Evolutionary conservation across 192 early-diverging fungal species (phyloP), one percentile per base, ranked within the genome.

Genomic region (Coemansia sp.): DNA sequence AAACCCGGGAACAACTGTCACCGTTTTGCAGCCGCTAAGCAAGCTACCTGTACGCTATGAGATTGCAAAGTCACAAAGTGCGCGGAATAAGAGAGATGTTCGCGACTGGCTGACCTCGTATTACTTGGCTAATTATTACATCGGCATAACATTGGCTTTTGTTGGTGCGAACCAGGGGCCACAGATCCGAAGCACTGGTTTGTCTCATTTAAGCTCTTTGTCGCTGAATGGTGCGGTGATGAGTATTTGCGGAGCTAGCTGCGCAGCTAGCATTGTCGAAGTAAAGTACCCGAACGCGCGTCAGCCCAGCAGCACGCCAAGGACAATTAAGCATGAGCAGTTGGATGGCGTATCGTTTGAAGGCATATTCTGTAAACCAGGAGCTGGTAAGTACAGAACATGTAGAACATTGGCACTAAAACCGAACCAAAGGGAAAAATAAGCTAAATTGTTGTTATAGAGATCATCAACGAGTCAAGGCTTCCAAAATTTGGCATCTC

Each of bases 1-100:
- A 57, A 72, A 68, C 30, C 37, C 44, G 4, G 73, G 78, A 32
- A 80, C 78, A 2, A 59, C 66, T n/a, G 63, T 75, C 0, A 69
- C 69, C 4, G 78, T 75, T 43, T 13, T 66, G 11, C 78, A 72
- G 46, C 78, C 78, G 11, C 64, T 80, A 19, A 39, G 52, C 57
- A 75, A 72, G 50, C 58, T 72, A 6, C 69, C 64, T 35, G 78
- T 80, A 7, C 72, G 78, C 17, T 80, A 80, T 38, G 60, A 32
- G 10, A 37, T 72, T 19, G 57, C 57, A 37, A 80, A 70, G 43
- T 35, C 69, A n/a, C 73, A 75, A 38, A 60, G 60, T 30, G 46
- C 69, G 5, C 66, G 63, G 16, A 75, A 72, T 21, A 74, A 69
- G 23, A n/a, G 33, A 3, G 57, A 57, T 7, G 67, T 75, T 11